phyloP scores from a whole-genome alignment of 768 basidiomycete species.

The Boletus rex-veris region DNA sequence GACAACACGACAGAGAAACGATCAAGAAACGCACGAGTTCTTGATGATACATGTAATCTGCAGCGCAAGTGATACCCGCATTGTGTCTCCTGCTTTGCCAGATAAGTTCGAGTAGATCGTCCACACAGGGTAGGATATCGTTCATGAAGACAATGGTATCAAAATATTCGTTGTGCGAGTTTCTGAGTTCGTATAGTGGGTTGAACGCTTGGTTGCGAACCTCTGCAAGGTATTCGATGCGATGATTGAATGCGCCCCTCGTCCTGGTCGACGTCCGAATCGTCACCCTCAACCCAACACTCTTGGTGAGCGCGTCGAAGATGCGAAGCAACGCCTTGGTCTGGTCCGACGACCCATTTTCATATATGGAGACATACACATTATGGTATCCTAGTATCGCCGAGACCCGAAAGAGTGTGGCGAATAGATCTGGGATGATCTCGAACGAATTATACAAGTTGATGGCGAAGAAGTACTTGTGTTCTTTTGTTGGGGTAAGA shows the following conservation, averaged over 20 bases:
- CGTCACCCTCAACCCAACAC: conserved; percentile 87
- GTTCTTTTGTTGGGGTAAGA: conserved; percentile 50
- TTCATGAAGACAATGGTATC: conserved; percentile 99
- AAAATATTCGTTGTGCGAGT: conserved; percentile 89
- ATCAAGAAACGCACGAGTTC: conserved; percentile 61
- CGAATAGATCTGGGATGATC: conserved; percentile 94
- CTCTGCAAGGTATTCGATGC: conserved; percentile 99
- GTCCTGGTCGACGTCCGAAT: conserved; percentile 93
- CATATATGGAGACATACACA: conserved; percentile 97
- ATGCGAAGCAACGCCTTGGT: conserved; percentile 95
- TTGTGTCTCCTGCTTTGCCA: conserved; percentile 92
- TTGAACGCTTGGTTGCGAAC: conserved; percentile 98
- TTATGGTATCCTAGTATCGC: conserved; percentile 95
- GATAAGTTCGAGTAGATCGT: conserved; percentile 96
- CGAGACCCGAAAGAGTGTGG: conserved; percentile 91
- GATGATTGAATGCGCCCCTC: conserved; percentile 95
- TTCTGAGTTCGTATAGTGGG: conserved; percentile 90
- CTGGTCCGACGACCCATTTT: conserved; percentile 98
- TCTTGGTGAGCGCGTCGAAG: conserved; percentile 87
- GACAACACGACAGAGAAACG: not conserved
- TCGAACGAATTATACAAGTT: conserved; percentile 99
- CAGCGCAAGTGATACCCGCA: conserved; percentile 96
- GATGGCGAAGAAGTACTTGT: conserved; percentile 99
- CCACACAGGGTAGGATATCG: conserved; percentile 96
- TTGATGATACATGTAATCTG: conserved; percentile 99